Evolutionary conservation across 1,284 basidiomycete species (phyloP).

Genomic region (Neolentinus lepideus): DNA sequence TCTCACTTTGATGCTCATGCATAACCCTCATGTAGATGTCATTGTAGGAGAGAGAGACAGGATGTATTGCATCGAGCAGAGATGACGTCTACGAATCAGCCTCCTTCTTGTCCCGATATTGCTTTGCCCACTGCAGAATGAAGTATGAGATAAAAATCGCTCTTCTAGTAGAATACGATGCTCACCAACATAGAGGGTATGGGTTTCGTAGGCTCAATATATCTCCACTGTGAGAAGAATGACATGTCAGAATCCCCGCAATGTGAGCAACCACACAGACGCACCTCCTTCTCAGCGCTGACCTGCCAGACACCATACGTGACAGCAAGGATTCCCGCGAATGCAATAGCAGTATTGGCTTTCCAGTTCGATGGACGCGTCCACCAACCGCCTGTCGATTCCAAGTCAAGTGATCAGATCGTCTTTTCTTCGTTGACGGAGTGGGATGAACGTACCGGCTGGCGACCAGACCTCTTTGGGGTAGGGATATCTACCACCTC

Average conservation of each 20-base stretch:
- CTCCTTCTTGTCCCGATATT: constrained; percentile 16
- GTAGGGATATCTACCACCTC: constrained; percentile 61
- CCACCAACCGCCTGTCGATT: constrained; percentile 64
- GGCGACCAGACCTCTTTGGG: constrained; percentile 70
- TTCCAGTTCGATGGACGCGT: constrained; percentile 65
- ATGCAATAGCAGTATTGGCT: constrained; percentile 55
- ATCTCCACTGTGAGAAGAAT: constrained; percentile 14
- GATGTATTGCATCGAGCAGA: background rate
- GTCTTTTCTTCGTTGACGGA: too few species aligned
- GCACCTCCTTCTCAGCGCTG: constrained; percentile 60
- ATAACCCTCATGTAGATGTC: too few species aligned
- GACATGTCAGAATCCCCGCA: background rate
- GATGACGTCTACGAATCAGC: background rate
- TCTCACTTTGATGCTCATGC: too few species aligned
- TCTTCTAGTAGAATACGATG: background rate
- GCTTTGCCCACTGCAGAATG: constrained; percentile 24
- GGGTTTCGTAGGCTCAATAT: constrained; percentile 38
- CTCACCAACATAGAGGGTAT: constrained; percentile 63
- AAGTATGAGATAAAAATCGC: background rate
- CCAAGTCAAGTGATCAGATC: background rate
- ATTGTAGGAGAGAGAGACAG: background rate
- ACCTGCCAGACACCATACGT: constrained; percentile 53
- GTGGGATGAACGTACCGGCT: constrained; percentile 36
- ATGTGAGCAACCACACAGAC: constrained; percentile 9
- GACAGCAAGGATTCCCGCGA: constrained; percentile 49